Base-by-base conservation (phyloP, 169 alveolate genomes). In the Plasmodium cynomolgi region DNA sequence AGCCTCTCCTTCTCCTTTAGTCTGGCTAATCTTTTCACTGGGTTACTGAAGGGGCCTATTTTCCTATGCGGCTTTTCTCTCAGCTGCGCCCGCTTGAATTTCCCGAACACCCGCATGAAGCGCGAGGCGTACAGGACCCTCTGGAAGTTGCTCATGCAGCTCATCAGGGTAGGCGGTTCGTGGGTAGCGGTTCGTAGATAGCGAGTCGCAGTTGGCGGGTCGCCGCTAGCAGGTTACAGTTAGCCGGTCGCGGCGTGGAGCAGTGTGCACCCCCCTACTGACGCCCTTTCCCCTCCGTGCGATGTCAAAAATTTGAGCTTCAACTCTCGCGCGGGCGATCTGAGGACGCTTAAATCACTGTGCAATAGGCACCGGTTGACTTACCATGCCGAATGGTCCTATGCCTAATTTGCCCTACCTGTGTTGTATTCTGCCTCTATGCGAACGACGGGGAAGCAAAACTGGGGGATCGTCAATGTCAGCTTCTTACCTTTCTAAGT, bases 41-140 rank as follows among this genome's bases (percentile, higher is more conserved):
- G 98, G 84, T 96, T 96, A 79, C 96, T 96, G 77, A 96, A 96
- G 9, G 98, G 97, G 1, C 98, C 98, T 26, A 97, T 95, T 91
- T 94, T 96, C 39, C 97, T 88, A 11, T 96, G 93, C 31, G 98
- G 98, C 58, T 95, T 96, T 75, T 97, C 98, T 44, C 98, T 95
- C 91, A 96, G 80, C 83, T 95, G 97, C 41, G 98, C 98, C n/a
- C 98, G 95, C 79, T 97, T 97, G 96, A 97, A 97, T 54, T 82
- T 91, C 56, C 96, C 96, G 29, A 94, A 94, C 13, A 94, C 96
- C n/a, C 95, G 77, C 95, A 95, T 90, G 50, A 95, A 95, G n/a
- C 96, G 93, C 34, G 96, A 91, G 9, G 96, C 96, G 68, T 75
- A 84, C 75, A 95, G 39, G 17, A 92, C 94, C 75, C 96, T 71